These are phyloP conservation scores for Gaillardinia entomophila DNA, from an alignment of 805 yeast genomes.

Conservation along the genomic window DNA sequence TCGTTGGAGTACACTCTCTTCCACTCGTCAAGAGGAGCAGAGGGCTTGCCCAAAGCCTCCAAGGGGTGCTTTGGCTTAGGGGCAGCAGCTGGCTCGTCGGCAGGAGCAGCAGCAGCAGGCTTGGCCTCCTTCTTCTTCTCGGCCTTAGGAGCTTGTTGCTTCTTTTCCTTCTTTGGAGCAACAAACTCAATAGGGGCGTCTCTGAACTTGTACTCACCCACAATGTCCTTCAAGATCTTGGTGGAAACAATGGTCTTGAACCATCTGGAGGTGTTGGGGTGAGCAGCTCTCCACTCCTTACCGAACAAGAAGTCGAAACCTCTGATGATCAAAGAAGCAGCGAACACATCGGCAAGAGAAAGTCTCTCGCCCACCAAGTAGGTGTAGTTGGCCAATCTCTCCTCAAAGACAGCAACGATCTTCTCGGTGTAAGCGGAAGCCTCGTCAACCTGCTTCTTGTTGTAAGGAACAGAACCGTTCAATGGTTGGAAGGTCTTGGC, in stretches of 20 bases:
- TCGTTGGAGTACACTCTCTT: conserved; percentile 95
- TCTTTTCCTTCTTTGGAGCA: conserved; percentile 52
- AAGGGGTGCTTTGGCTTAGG: conserved; percentile 92
- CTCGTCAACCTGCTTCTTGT: conserved; percentile 63
- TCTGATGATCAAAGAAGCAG: conserved; percentile 45
- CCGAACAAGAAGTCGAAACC: conserved; percentile 60
- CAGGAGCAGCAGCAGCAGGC: conserved; percentile 27
- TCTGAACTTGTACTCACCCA: conserved; percentile 49
- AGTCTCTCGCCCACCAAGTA: conserved; percentile 64
- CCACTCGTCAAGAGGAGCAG: conserved; percentile 81
- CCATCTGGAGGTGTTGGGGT: conserved; percentile 70
- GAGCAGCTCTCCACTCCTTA: conserved; percentile 52
- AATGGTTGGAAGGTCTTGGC: conserved; percentile 54
- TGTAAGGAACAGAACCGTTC: conserved; percentile 64
- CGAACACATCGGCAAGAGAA: conserved; percentile 60
- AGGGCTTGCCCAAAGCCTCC: conserved; percentile 70
- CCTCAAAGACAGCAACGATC: conserved; percentile 44
- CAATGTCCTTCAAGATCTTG: conserved; percentile 44
- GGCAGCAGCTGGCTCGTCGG: conserved; percentile 41
- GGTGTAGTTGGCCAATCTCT: conserved; percentile 53
- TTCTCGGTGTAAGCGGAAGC: conserved; percentile 28
- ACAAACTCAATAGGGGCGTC: conserved; percentile 58
- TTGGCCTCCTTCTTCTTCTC: conserved; percentile 16
- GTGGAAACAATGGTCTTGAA: conserved; percentile 47
- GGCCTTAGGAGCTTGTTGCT: conserved; percentile 43